Evolutionary conservation across 106 monocot genomes (phyloP), one percentile per base, ranked within the genome.

Genomic region (Dendrobium officinale): DNA sequence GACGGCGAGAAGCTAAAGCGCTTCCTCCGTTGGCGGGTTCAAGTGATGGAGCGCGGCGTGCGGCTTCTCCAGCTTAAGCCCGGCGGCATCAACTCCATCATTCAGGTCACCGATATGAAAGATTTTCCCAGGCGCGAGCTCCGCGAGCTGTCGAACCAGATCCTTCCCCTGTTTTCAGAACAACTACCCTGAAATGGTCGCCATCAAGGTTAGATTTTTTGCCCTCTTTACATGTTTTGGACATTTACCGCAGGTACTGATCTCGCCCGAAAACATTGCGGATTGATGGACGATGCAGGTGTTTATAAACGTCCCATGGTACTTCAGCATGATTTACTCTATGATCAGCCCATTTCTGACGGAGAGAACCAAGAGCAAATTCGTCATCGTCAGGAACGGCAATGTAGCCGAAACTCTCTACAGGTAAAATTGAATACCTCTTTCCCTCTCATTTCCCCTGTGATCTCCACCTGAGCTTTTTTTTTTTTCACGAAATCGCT

Each of bases 71-170:
- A 87, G 59, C 84, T 92, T 64, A 79, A 77, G 9, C 89, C 94
- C 0, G 89, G 90, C 59, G 97, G 97, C 20, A 78, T 94, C 77
- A 92, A 94, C 83, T 87, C 97, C 78, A 97, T 97, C 79, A 89
- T 92, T 9, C 97, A 97, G 82, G 90, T 97, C 54, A 97, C 94
- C 2, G 97, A 97, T 72, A 88, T 97, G 49, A 94, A 94, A 59
- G 94, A 90, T 80, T 92, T 94, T 93, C 96, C 96, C 67, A 96
- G 94, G 81, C 72, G 87, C 33, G 94, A 96, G 90, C 94, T 96
- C 67, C 81, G 91, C 20, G 86, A 81, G 2, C 93, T 90, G 31
- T 93, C 91, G n/a, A 84, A 85, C 72, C 91, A 90, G 75, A 91
- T 93, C 77, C 85, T 96, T 48, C 79, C 86, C 15, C 85, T 96